Evolutionary conservation across 352 stramenopile species (phyloP).

Genomic region (Globisporangium cystogenes): DNA sequence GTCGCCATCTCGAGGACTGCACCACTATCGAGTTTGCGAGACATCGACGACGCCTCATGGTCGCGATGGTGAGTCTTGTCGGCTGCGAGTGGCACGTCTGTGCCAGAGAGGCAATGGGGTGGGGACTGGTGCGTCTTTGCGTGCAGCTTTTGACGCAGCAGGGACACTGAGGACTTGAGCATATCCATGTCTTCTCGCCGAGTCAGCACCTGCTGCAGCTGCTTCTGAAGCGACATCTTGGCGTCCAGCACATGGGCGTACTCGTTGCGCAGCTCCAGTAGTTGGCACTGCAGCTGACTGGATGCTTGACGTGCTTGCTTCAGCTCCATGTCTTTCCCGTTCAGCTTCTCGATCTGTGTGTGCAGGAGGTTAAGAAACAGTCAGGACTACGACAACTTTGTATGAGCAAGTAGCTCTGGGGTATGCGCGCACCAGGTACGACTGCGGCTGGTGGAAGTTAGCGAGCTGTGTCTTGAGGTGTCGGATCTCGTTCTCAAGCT

Average conservation of each 20-base stretch:
- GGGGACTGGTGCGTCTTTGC: neutral
- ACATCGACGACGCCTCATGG: neutral
- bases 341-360: conserved; percentile 59
- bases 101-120: too few species aligned
- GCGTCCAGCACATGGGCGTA: conserved; percentile 27
- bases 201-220: conserved; percentile 63
- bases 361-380: neutral
- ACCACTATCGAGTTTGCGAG: too few species aligned
- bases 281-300: conserved; percentile 25
- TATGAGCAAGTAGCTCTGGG: neutral
- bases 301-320: conserved; percentile 15
- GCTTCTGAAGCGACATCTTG: conserved; percentile 45
- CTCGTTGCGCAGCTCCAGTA: conserved; percentile 40
- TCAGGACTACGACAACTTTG: neutral
- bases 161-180: conserved; percentile 51
- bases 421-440: conserved; percentile 57
- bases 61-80: neutral
- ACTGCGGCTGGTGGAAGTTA: conserved; percentile 64
- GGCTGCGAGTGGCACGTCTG: too few species aligned
- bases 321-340: conserved; percentile 37
- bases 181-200: conserved; percentile 54
- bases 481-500: conserved; percentile 23
- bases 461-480: conserved; percentile 32
- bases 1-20: too few species aligned
- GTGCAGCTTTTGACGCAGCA: conserved; percentile 30